Evolutionary conservation across 2,329 filamentous ascomycete species (phyloP).

Genomic region (Fusarium virguliforme): DNA sequence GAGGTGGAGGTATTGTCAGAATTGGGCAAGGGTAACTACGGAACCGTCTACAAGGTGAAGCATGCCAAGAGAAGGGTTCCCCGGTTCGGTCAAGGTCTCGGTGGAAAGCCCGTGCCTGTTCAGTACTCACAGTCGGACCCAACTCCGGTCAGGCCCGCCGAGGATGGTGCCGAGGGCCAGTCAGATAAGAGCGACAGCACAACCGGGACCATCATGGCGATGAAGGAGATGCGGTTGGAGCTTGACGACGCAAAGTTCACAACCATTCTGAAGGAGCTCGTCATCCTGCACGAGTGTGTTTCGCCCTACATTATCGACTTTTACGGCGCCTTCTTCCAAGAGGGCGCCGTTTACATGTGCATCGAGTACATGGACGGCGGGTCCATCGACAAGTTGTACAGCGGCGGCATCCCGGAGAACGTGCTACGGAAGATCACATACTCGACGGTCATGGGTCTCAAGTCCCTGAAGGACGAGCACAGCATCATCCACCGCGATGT

Average conservation of each 20-base stretch:
- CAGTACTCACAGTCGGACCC: constrained; percentile 58
- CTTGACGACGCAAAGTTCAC: constrained; percentile 97
- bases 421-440: constrained; percentile 92
- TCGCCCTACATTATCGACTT: constrained; percentile 99
- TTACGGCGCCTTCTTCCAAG: constrained; percentile 98
- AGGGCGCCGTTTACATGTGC: constrained; percentile 98
- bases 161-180: constrained; percentile 52
- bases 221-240: constrained; percentile 98
- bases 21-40: constrained; percentile 97
- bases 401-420: constrained; percentile 89
- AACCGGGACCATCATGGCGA: constrained; percentile 92
- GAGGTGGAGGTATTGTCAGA: constrained; percentile 95
- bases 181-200: constrained; percentile 59
- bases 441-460: constrained; percentile 91
- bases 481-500: constrained; percentile 99
- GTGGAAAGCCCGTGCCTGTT: constrained; percentile 62
- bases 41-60: constrained; percentile 96
- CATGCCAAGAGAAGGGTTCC: constrained; percentile 79
- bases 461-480: constrained; percentile 95
- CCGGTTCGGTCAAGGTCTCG: constrained; percentile 73
- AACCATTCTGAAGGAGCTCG: constrained; percentile 96
- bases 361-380: constrained; percentile 99
- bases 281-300: constrained; percentile 94
- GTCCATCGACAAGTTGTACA: constrained; percentile 96
- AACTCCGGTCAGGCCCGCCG: constrained; percentile 51